Base-by-base conservation (phyloP, 257 asterid genomes). In the Knoxia roxburghii region DNA sequence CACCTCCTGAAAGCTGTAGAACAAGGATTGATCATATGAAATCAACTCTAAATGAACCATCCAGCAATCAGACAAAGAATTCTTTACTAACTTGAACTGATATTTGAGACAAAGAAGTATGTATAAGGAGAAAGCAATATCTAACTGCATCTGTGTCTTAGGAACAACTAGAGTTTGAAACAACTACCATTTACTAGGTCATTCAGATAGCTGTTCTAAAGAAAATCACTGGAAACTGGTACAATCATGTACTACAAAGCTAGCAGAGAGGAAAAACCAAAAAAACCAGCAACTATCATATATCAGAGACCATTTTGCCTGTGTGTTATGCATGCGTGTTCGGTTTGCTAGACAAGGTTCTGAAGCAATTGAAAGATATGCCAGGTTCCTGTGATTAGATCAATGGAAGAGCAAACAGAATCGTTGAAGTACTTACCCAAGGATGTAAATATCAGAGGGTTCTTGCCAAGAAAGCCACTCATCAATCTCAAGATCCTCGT, bases 401-500 rank as follows among this genome's bases (percentile, higher is more conserved):
- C 13, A 10, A 29, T 52, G 1, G 18, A 0, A 3, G 24, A 51
- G 35, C 35, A 49, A 29, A 32, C 37, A 40, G 64, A 15, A 32
- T 27, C 26, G 24, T 13, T 30, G 6, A 54, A 58, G 55, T 27
- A 51, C 89, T 77, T 73, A 91, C 98, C 98, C 97, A 56, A 92
- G 85, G 52, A 92, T 76, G 72, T 85, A 91, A 12, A 91, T 74
- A 72, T 89, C 96, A 52, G 98, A 87, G 2, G 95, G 92, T 50
- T 85, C 95, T 83, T 92, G 90, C 89, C 76, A 79, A 68, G 78
- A 74, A 30, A 92, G 82, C 98, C 98, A 92, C 52, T 89, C 98
- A 54, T 87, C 97, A 43, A 92, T 92, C 39, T 86, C 96, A 70
- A 89, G 84, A 77, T 78, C 69, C 50, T 81, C 98, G 26, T 73